Evolutionary conservation across 805 yeast genomes (phyloP).

Genomic region (Ogataea wickerhamii): DNA sequence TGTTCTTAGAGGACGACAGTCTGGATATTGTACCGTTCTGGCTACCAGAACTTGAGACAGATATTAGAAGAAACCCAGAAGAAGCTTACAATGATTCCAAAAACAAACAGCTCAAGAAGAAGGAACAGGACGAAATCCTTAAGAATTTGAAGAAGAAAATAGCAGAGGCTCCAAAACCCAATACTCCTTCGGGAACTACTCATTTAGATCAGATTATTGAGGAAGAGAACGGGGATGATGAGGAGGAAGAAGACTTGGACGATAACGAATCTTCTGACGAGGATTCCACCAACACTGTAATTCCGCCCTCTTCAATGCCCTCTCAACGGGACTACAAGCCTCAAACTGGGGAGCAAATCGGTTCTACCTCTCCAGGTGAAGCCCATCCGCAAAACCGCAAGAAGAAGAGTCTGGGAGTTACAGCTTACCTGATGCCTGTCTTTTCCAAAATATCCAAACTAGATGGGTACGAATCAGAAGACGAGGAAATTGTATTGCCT

Average conservation of each 20-base stretch:
- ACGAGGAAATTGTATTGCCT: slow-evolving; percentile 81
- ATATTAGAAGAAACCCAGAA: slow-evolving; percentile 73
- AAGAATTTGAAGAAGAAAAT: slow-evolving; percentile 40
- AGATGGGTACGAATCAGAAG: slow-evolving; percentile 66
- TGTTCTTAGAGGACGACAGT: slow-evolving; percentile 86
- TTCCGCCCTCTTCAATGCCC: slow-evolving; percentile 2
- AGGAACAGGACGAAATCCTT: slow-evolving; percentile 36
- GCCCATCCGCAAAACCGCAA: too few species aligned
- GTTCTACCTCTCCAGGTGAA: slow-evolving; percentile 2
- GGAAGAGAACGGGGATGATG: slow-evolving; percentile 35
- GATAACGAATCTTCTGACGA: slow-evolving; percentile 53
- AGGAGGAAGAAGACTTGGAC: slow-evolving; percentile 33
- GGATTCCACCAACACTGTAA: slow-evolving; percentile 46
- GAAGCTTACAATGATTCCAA: slow-evolving; percentile 70
- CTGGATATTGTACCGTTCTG: slow-evolving; percentile 90
- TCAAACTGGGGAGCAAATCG: neutral
- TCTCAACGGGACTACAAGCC: neutral
- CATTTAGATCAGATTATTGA: slow-evolving; percentile 34
- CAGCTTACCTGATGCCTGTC: slow-evolving; percentile 30
- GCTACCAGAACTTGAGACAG: slow-evolving; percentile 85
- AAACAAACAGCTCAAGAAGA: slow-evolving; percentile 47
- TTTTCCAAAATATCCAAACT: slow-evolving; percentile 31
- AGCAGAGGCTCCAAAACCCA: slow-evolving; percentile 37
- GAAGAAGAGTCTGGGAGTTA: slow-evolving; percentile 17
- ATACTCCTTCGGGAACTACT: slow-evolving; percentile 21